Evolutionary conservation across 2,329 filamentous ascomycete genomes (phyloP), one percentile per base, ranked within the genome.

Genomic region (Nemania bipapillata): DNA sequence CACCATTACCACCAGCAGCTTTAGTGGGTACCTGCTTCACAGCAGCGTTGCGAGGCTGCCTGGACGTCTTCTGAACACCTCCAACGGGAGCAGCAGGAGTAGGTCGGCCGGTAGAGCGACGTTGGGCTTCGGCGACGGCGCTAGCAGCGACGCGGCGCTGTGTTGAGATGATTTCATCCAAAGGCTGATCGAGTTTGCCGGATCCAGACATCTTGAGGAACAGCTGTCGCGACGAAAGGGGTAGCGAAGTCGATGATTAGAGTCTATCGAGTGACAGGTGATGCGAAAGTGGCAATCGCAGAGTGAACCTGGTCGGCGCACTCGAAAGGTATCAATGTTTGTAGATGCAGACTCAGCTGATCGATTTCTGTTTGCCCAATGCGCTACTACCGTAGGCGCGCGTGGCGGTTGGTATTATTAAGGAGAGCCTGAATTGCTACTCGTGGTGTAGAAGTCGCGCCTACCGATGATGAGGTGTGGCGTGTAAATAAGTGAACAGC

Each of bases 121-220:
- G 86, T 72, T 79, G 77, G n/a, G 67, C 80, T 80, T 74, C 82
- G 82, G 73, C 86, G 86, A 81, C 82, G 85, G 79, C 80, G 80
- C 79, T 83, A 80, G 83, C 87, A 83, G 82, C 87, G 83, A 82
- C 87, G 76, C 84, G 83, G 76, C 86, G 88, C 81, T 88, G 90
- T 79, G 90, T 92, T 81, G 91, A 93, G 86, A 97, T 90, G 83
- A 99, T 97, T 84, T 97, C 94, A 82, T 98, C 96, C 75, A 99
- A 92, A 85, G 94, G 94, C 86, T 96, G 91, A 82, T 97, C 94
- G 79, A 99, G 92, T 86, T 97, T 97, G 85, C 89, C 66, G 9
- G 61, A 64, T 64, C 66, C 91, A 86, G 93, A 93, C 94, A 97
- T 97, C 75, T 76, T 91, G 82, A 78, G 71, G 72, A 68, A 75